A percentile compares a stretch with the other conserved stretches of the same genome.
Evolutionary conservation across 768 basidiomycete genomes (phyloP).

Genomic region (Austroboletus eburneus): DNA sequence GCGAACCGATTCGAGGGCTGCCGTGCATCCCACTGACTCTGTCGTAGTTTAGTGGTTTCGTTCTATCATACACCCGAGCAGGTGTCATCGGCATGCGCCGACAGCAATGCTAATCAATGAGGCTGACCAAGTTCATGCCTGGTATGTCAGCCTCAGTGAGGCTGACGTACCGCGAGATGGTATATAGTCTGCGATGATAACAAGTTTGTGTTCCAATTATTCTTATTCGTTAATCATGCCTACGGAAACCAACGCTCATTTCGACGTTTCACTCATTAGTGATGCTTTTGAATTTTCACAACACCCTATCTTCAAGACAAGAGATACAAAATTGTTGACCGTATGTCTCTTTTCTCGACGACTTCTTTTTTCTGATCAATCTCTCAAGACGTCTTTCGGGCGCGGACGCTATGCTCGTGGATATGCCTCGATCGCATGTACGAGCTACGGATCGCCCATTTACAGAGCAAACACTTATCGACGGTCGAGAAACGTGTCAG

Average conservation of each 20-base stretch:
- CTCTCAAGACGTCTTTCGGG: neutral
- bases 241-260: slow-evolving; percentile 18
- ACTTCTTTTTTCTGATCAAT: neutral
- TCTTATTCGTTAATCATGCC: neutral
- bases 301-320: slow-evolving; percentile 7
- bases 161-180: slow-evolving; percentile 7
- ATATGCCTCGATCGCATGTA: neutral
- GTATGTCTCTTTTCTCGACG: slow-evolving; percentile 5
- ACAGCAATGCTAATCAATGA: too few relatives aligned
- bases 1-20: too few relatives aligned
- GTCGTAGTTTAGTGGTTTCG: too few relatives aligned
- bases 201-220: neutral
- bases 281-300: slow-evolving; percentile 18
- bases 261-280: slow-evolving; percentile 16
- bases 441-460: neutral
- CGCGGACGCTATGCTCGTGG: slow-evolving; percentile 2
- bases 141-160: slow-evolving; percentile 12
- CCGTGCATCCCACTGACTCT: too few relatives aligned
- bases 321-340: neutral
- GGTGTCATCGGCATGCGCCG: too few relatives aligned
- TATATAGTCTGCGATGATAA: neutral
- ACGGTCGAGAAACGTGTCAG: slow-evolving; percentile 19
- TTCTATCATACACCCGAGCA: too few relatives aligned
- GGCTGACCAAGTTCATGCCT: too few relatives aligned
- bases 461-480: neutral